Base-by-base conservation (phyloP, 352 stramenopile genomes). In the Thraustochytrium striatum region DNA sequence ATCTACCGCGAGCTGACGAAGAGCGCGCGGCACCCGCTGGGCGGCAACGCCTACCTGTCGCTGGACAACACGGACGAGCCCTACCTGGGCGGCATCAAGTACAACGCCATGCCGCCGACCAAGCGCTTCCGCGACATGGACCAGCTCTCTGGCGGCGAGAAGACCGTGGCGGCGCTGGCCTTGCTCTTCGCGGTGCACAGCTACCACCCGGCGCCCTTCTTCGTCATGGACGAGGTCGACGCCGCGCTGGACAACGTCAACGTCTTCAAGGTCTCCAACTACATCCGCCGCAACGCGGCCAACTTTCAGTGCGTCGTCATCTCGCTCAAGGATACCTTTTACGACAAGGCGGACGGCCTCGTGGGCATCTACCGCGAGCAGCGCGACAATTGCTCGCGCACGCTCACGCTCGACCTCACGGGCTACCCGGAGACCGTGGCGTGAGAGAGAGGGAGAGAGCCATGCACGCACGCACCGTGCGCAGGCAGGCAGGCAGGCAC, bases 151-250 rank as follows among this genome's bases (percentile, higher is more conserved):
- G 97, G 97, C 43, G 97, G 97, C 16, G 97, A 99, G 87, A 98
- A 99, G 85, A 99, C 95, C 0, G 93, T 99, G 0, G 97, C 97
- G 5, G 94, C 96, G n/a, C 88, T 99, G 7, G 96, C 96, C 11
- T 86, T 99, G 33, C 85, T 99, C 8, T 99, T 99, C 85, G 95
- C 96, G 0, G 98, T 99, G 82, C 96, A 99, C 88, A 41, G 78
- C 50, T 89, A 84, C 57, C 73, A 83, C 0, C 92, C 91, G 5
- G 94, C 93, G 0, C 93, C 93, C 0, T 99, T 99, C 84, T 99
- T 99, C 81, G 95, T 99, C 25, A 96, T 99, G 84, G 97, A 99
- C 85, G 97, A 99, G 88, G 95, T 99, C 32, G 97, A 99, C 88
- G 97, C 96, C 2, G 97, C 96, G 13, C 85, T 99, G 35, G 97